Evolutionary conservation across 805 yeast species (phyloP), one percentile per base, ranked within the genome.

Genomic region (Yarrowia sp.): DNA sequence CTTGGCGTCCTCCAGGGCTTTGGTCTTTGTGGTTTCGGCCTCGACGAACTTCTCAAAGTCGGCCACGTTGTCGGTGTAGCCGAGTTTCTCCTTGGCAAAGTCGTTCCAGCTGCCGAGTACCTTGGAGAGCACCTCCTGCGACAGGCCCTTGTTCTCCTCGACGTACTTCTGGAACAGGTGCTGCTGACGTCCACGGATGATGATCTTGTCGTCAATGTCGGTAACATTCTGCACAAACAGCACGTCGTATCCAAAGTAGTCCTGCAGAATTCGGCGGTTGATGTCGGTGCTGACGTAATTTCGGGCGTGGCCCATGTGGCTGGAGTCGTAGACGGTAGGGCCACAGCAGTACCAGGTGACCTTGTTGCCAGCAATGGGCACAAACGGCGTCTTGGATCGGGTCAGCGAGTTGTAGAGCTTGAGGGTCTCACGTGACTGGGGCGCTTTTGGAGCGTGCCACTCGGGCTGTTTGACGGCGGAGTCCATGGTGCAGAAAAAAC

Each of bases 301-400:
- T 74, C 99, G 81, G 13, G 99, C 99, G 73, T 94, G 99, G 21
- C 99, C 99, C 97, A 94, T 91, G 72, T 94, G 99, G 59, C 92
- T 84, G 32, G 94, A 84, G 74, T 94, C 97, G 71, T 94, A 94
- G 14, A 94, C 99, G 0, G 99, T 94, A 12, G 99, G 99, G 6
- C 99, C 99, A 81, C 99, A 94, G 63, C 91, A 88, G 77, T 94
- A 94, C 99, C 99, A 94, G 0, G 91, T 81, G 55, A 94, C 88
- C 64, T 82, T 81, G 33, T 71, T 71, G 2, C 82, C 81, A 25
- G 78, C 76, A 62, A 78, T 74, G 2, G 98, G 96, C n/a, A 84
- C 73, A 69, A 94, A 93, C 63, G 79, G 87, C 36, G 83, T 88
- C 71, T 93, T 93, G 31, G 84, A 74, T 68, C 96, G 80, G 3